A percentile compares a stretch with the other conserved stretches of the same genome.
Evolutionary conservation across 148 eudicot species (phyloP).

Genomic region (Limonium bicolor): DNA sequence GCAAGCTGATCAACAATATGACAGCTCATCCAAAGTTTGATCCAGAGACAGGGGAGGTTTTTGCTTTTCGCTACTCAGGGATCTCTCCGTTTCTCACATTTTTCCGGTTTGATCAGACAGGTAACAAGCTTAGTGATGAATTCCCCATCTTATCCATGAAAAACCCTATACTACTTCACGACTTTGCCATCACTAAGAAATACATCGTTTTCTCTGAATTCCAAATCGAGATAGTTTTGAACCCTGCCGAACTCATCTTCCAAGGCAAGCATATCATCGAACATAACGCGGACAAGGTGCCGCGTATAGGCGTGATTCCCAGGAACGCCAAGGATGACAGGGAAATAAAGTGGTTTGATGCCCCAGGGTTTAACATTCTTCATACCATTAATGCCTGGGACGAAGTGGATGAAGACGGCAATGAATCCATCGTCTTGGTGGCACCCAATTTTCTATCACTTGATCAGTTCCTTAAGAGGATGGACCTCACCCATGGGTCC

Average conservation of each 20-base stretch:
- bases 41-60: constrained; percentile 4
- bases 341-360: constrained; percentile 15
- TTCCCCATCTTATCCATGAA: constrained; percentile 11
- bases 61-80: constrained; percentile 6
- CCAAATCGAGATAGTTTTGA: constrained; percentile 11
- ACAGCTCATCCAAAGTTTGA: constrained; percentile 9
- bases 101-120: constrained; percentile 3
- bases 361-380: constrained; percentile 13
- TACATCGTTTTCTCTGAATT: constrained; percentile 13
- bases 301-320: constrained; percentile 18
- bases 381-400: constrained; percentile 25
- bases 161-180: constrained; percentile 12
- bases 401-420: constrained; percentile 6
- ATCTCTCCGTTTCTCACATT: constrained; percentile 8
- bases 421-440: background rate
- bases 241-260: background rate
- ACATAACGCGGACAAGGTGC: constrained; percentile 1
- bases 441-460: constrained; percentile 5
- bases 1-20: constrained; percentile 4
- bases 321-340: constrained; percentile 9
- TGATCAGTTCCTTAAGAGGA: constrained; percentile 2
- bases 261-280: constrained; percentile 7
- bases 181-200: constrained; percentile 16
- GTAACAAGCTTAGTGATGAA: constrained; percentile 2
- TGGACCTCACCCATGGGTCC: constrained; percentile 5